phyloP scores from a whole-genome alignment of 2,329 filamentous ascomycete genomes.

The Sarocladium oryzae region DNA sequence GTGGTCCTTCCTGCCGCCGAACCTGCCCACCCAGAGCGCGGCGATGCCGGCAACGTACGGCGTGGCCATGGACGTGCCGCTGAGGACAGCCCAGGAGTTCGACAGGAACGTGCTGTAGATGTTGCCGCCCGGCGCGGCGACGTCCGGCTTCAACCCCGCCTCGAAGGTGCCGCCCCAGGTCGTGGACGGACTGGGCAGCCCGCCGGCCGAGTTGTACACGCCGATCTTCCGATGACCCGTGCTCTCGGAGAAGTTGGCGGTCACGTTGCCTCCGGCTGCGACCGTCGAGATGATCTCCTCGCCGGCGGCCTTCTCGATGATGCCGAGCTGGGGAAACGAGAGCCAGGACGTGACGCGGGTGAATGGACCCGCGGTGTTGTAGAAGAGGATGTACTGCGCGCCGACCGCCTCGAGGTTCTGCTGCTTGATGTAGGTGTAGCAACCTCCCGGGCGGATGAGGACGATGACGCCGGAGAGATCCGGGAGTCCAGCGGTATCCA shows the following conservation, averaged over 20 bases:
- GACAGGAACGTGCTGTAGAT: slow-evolving; percentile 31
- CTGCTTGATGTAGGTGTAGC: slow-evolving; percentile 23
- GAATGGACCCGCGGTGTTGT: slow-evolving; percentile 20
- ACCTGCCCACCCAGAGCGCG: slow-evolving; percentile 26
- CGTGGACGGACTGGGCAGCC: slow-evolving; percentile 26
- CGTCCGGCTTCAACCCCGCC: slow-evolving; percentile 35
- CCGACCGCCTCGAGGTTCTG: slow-evolving; percentile 20
- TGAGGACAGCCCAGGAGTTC: slow-evolving; percentile 26
- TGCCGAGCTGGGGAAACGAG: slow-evolving; percentile 12
- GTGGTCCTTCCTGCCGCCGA: slow-evolving; percentile 24
- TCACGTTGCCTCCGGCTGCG: slow-evolving; percentile 20
- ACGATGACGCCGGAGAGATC: slow-evolving; percentile 35
- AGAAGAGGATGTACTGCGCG: slow-evolving; percentile 23
- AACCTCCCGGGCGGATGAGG: slow-evolving; percentile 31
- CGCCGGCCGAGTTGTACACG: slow-evolving; percentile 7
- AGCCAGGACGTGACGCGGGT: neutral
- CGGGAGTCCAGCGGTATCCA: slow-evolving; percentile 28
- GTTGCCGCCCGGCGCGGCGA: slow-evolving; percentile 35
- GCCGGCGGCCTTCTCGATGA: neutral
- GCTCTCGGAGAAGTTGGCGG: slow-evolving; percentile 14
- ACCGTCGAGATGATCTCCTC: slow-evolving; percentile 20
- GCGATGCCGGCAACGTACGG: slow-evolving; percentile 38
- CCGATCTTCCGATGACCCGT: slow-evolving; percentile 16
- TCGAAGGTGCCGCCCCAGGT: slow-evolving; percentile 38
- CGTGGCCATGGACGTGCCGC: slow-evolving; percentile 43